These are phyloP conservation scores for Xylariaceae sp. DNA, from an alignment of 2,329 filamentous ascomycete genomes.

Conservation along the genomic window DNA sequence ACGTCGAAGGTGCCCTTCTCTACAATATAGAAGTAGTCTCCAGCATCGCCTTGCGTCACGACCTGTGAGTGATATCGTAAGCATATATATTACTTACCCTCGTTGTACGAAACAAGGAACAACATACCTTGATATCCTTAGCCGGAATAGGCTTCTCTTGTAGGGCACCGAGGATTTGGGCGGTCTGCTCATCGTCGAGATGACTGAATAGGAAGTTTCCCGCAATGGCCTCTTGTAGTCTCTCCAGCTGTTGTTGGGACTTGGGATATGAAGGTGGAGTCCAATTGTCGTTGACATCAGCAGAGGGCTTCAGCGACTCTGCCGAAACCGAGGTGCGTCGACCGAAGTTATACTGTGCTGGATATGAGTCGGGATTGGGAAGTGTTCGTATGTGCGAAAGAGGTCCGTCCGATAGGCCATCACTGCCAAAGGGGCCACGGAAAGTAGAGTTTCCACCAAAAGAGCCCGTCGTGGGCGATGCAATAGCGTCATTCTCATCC, in stretches of 20 bases:
- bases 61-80: conserved; percentile 52
- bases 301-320: conserved; percentile 87
- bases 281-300: conserved; percentile 83
- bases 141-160: conserved; percentile 94
- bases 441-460: conserved; percentile 47
- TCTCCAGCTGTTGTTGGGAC: conserved; percentile 69
- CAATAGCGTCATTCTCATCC: conserved; percentile 71
- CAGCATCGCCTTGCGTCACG: conserved; percentile 90
- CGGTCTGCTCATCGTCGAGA: conserved; percentile 86
- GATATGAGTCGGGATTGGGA: conserved; percentile 65
- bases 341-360: conserved; percentile 87
- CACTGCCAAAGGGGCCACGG: conserved; percentile 50
- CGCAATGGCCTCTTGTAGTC: conserved; percentile 75
- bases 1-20: conserved; percentile 88
- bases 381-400: conserved; percentile 41
- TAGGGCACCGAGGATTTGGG: conserved; percentile 81
- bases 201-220: conserved; percentile 93
- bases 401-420: conserved; percentile 39
- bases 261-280: conserved; percentile 81
- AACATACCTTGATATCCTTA: conserved; percentile 65
- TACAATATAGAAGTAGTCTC: conserved; percentile 97
- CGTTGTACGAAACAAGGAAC: background rate
- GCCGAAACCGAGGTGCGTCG: conserved; percentile 94
- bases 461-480: conserved; percentile 64
- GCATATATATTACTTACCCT: background rate